These are phyloP conservation scores for Acephala macrosclerotiorum DNA, from an alignment of 2,329 filamentous ascomycete genomes.

Conservation along the genomic window DNA sequence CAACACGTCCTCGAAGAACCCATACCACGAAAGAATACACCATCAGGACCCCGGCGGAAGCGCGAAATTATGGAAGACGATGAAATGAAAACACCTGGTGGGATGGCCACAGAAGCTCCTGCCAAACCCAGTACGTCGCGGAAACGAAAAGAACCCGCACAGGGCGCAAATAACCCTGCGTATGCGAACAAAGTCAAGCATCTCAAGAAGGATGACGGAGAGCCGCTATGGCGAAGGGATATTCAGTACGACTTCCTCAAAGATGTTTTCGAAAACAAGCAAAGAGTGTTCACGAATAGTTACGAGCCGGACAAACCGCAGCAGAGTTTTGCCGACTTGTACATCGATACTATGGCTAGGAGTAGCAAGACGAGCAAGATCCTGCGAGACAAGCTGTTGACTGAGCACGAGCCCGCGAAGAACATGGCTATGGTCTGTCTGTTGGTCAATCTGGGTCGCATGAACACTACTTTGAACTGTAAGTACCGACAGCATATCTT, in stretches of 20 bases:
- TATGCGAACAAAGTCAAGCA: slow-evolving; percentile 73
- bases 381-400: slow-evolving; percentile 93
- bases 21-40: slow-evolving; percentile 37
- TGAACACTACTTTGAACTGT: slow-evolving; percentile 99
- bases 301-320: slow-evolving; percentile 73
- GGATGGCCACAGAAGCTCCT: slow-evolving; percentile 23
- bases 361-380: slow-evolving; percentile 99
- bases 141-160: slow-evolving; percentile 35
- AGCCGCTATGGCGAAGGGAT: slow-evolving; percentile 85
- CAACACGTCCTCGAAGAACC: slow-evolving; percentile 37
- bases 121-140: slow-evolving; percentile 28
- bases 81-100: slow-evolving; percentile 38
- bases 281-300: slow-evolving; percentile 86
- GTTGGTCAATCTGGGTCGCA: slow-evolving; percentile 94
- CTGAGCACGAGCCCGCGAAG: slow-evolving; percentile 88
- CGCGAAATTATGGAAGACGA: slow-evolving; percentile 43
- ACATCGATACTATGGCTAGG: slow-evolving; percentile 97
- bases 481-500: slow-evolving; percentile 45
- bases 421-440: slow-evolving; percentile 99
- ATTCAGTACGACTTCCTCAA: slow-evolving; percentile 89
- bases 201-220: slow-evolving; percentile 87
- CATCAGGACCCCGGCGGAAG: slow-evolving; percentile 28
- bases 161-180: slow-evolving; percentile 36
- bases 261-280: slow-evolving; percentile 78
- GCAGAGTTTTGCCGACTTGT: slow-evolving; percentile 91